Base-by-base conservation (phyloP, 768 basidiomycete species). In the Russula foetens region DNA sequence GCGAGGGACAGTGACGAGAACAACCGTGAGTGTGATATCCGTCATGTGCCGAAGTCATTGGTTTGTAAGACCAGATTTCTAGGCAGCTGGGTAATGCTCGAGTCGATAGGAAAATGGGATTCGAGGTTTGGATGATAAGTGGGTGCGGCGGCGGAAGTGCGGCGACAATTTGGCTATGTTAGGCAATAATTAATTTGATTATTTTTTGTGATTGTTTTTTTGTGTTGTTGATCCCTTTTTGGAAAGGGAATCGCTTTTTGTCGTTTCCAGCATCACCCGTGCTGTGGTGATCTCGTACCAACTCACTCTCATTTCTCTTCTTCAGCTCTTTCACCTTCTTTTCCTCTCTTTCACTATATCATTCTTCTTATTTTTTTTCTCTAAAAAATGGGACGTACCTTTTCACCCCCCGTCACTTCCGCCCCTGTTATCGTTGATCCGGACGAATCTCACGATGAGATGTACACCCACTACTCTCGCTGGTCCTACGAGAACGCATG, bases 21-120 rank as follows among this genome's bases (percentile, higher is more conserved):
- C 19, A 45, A 44, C 19, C 21, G n/a, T 19, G 6, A n/a, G 6
- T 35, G 53, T n/a, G n/a, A n/a, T n/a, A n/a, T n/a, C n/a, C n/a
- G n/a, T n/a, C n/a, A n/a, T n/a, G n/a, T n/a, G n/a, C n/a, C n/a
- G n/a, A n/a, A n/a, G n/a, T n/a, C n/a, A n/a, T n/a, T n/a, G n/a
- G n/a, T n/a, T n/a, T n/a, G n/a, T n/a, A n/a, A n/a, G n/a, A n/a
- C n/a, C n/a, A n/a, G n/a, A n/a, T n/a, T n/a, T n/a, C n/a, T n/a
- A n/a, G 53, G 60, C 2, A 67, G 65, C 0, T 85, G 81, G 79
- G 72, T 74, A 23, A 67, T 80, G 39, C 74, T 71, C 7, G 79
- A 85, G 63, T 78, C 76, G 46, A 57, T 75, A 14, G 74, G 77
- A 53, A 67, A 67, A 46, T 76, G 72, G 74, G 78, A 79, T 43